Evolutionary conservation across 192 early-diverging fungal species (phyloP), one percentile per base, ranked within the genome.

Genomic region (Podila horticola): DNA sequence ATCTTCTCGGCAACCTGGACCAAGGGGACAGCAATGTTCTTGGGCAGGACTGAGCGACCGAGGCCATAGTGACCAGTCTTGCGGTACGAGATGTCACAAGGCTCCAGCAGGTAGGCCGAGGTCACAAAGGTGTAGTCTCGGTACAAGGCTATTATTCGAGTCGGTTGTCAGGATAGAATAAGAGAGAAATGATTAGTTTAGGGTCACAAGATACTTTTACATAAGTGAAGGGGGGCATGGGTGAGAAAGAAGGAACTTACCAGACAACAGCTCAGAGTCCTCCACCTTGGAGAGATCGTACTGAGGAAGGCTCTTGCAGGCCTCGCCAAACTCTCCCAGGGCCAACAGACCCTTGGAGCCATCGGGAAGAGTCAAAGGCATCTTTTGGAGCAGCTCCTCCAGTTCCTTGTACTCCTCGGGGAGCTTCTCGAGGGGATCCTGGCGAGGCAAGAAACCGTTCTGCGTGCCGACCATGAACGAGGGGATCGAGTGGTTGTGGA

Each of bases 81-180:
- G 51, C 93, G 84, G 82, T 88, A 92, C 81, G 91, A 83, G 49
- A 95, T 86, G 79, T 97, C 95, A 71, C 95, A 96, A 31, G 96
- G 96, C 79, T 97, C 96, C 30, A 97, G 84, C 19, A 97, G 84
- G 72, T 97, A 97, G 17, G 96, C 93, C 2, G 94, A 95, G 6
- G 95, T 94, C 30, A 93, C 85, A 69, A 96, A 94, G 13, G 95
- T 94, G 71, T 94, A 95, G 84, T 97, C 96, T 38, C 96, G 88
- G 88, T 92, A 96, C 22, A 97, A 83, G 9, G 94, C 95, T 69
- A 72, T 70, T 28, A 30, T n/a, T 29, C 34, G 3, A 19, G 3
- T 4, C 2, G 9, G 0, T 30, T 11, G 28, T 60, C 13, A 60
- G 24, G 26, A 36, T 36, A 36, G 34, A 36, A 36, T 0, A 45